phyloP scores from a whole-genome alignment of 1,284 basidiomycete species.

The Puccinia novopanici region DNA sequence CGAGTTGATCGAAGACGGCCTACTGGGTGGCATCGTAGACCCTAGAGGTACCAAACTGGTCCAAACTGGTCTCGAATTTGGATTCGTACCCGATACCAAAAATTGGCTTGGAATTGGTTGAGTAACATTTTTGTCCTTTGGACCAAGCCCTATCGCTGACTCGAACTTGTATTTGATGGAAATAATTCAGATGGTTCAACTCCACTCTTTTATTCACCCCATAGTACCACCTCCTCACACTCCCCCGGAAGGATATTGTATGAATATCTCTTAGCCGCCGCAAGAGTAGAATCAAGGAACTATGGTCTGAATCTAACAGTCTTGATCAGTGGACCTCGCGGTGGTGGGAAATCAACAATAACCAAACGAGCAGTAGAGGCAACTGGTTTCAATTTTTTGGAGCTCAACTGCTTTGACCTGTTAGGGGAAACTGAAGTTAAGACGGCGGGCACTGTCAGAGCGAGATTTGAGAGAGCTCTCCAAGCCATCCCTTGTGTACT shows the following conservation, averaged over 20 bases:
- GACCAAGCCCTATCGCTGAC: not conserved
- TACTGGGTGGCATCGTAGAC: constrained; percentile 85
- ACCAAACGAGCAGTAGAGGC: constrained; percentile 66
- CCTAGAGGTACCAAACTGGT: constrained; percentile 71
- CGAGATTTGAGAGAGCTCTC: constrained; percentile 76
- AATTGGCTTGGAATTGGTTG: constrained; percentile 66
- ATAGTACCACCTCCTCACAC: constrained; percentile 8
- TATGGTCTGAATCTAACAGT: constrained; percentile 70
- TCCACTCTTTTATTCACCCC: constrained; percentile 20
- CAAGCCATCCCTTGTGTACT: constrained; percentile 83
- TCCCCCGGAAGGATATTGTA: constrained; percentile 51
- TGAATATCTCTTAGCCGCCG: constrained; percentile 63
- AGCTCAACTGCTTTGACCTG: constrained; percentile 78
- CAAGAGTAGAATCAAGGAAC: constrained; percentile 65
- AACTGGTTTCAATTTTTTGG: constrained; percentile 71
- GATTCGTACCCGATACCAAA: constrained; percentile 67
- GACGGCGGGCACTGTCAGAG: constrained; percentile 74
- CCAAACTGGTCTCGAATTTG: constrained; percentile 75
- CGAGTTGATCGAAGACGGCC: constrained; percentile 62
- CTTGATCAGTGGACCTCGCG: constrained; percentile 73
- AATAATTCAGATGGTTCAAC: constrained; percentile 44
- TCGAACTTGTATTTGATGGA: not conserved
- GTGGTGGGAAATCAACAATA: constrained; percentile 72
- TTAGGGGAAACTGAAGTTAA: constrained; percentile 77
- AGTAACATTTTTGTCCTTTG: constrained; percentile 51